Percentiles rank a stretch among this genome's conserved stretches.
phyloP scores from a whole-genome alignment of 2,329 filamentous ascomycete species.

The Colletotrichum incanum region DNA sequence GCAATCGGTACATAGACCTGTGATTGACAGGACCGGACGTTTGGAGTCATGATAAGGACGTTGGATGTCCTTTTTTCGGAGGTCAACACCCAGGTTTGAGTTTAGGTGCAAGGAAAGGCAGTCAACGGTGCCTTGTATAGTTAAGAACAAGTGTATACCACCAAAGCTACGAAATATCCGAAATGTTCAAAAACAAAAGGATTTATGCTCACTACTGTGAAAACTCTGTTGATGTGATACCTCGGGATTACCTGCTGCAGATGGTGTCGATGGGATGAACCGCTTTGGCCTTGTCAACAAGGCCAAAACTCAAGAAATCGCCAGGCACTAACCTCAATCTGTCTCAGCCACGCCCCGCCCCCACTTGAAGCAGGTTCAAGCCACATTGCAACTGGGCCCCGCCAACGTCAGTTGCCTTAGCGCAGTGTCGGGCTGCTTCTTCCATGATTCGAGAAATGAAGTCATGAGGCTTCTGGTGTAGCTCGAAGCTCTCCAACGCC shows the following conservation, averaged over 20 bases:
- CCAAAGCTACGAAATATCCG: slow-evolving; percentile 30
- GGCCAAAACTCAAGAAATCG: not conserved
- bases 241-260: not conserved
- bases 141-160: slow-evolving; percentile 33
- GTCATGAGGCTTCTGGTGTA: slow-evolving; percentile 36
- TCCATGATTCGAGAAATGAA: slow-evolving; percentile 40
- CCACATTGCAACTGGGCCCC: slow-evolving; percentile 33
- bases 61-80: slow-evolving; percentile 41
- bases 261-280: slow-evolving; percentile 17
- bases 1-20: slow-evolving; percentile 41
- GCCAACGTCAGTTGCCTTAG: slow-evolving; percentile 40
- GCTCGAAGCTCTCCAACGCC: slow-evolving; percentile 28
- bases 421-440: slow-evolving; percentile 7
- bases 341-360: slow-evolving; percentile 38
- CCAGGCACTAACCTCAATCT: not conserved
- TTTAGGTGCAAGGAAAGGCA: slow-evolving; percentile 28
- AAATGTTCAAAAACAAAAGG: not conserved
- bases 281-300: not conserved
- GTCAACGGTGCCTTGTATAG: slow-evolving; percentile 28
- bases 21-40: slow-evolving; percentile 33
- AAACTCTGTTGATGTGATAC: not conserved
- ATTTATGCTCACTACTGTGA: too few species aligned
- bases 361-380: slow-evolving; percentile 19
- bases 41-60: slow-evolving; percentile 42
- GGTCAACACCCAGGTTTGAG: slow-evolving; percentile 28